phyloP scores from a whole-genome alignment of 1,284 basidiomycete species.

The Afroboletus lepidellus region DNA sequence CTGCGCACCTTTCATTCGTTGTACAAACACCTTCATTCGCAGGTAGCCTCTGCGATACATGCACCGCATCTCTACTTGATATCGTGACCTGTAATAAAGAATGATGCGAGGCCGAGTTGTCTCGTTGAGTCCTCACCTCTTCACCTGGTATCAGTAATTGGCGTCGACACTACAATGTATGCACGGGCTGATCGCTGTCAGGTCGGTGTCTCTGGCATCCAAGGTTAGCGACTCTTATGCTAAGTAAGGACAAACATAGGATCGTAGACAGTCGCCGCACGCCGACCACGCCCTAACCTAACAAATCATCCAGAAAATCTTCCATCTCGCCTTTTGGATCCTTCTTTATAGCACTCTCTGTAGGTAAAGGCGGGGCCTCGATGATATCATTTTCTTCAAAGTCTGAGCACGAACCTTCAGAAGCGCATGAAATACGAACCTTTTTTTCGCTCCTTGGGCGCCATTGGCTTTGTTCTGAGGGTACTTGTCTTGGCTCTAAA shows the following conservation, averaged over 20 bases:
- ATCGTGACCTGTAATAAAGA: background rate
- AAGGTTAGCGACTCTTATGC: background rate
- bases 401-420: slow-evolving; percentile 5
- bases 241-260: background rate
- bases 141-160: background rate
- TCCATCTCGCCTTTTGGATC: slow-evolving; percentile 62
- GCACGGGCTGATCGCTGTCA: background rate
- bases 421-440: slow-evolving; percentile 27
- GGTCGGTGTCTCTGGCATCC: background rate
- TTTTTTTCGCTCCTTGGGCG: slow-evolving; percentile 34
- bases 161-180: background rate
- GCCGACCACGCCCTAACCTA: slow-evolving; percentile 37
- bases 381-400: slow-evolving; percentile 34
- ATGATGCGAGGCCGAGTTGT: background rate
- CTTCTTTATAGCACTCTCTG: slow-evolving; percentile 41
- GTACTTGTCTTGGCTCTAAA: slow-evolving; percentile 60
- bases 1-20: slow-evolving; percentile 5
- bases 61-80: slow-evolving; percentile 2
- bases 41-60: background rate
- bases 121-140: background rate
- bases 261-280: background rate
- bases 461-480: slow-evolving; percentile 41
- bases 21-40: slow-evolving; percentile 6
- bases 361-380: slow-evolving; percentile 57
- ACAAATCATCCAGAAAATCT: slow-evolving; percentile 69